A percentile compares a stretch with the other conserved stretches of the same genome.
These are phyloP conservation scores for Epichloe scottii DNA, from an alignment of 2,329 filamentous ascomycete species.

Conservation along the genomic window DNA sequence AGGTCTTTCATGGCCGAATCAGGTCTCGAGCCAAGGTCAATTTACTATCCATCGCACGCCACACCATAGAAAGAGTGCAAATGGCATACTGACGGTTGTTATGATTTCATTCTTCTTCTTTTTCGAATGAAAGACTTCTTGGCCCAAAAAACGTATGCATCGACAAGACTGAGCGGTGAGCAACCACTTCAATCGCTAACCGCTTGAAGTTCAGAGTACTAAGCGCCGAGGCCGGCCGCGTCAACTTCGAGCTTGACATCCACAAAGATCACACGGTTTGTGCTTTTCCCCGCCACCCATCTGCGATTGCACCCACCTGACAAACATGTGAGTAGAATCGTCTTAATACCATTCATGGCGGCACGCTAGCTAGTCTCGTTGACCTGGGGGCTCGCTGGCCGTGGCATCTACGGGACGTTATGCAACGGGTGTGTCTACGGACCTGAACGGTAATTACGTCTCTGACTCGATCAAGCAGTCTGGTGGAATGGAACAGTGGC, in stretches of 20 bases:
- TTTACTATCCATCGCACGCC: neutral
- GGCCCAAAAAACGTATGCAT: constrained; percentile 12
- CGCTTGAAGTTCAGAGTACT: constrained; percentile 49
- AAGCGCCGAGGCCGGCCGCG: constrained; percentile 50
- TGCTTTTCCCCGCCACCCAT: neutral
- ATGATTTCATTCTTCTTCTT: too few relatives aligned
- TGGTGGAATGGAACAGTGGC: neutral
- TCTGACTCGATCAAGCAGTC: neutral
- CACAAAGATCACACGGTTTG: constrained; percentile 61
- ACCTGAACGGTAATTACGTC: constrained; percentile 40
- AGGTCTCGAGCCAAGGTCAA: constrained; percentile 74
- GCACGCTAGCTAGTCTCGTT: constrained; percentile 65
- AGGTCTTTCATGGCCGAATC: constrained; percentile 78
- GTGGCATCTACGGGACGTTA: constrained; percentile 52
- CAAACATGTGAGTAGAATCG: constrained; percentile 44
- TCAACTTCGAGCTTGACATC: constrained; percentile 67
- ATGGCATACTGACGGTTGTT: neutral
- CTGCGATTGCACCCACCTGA: neutral
- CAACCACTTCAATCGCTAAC: neutral
- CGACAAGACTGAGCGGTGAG: neutral
- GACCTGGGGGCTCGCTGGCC: constrained; percentile 53
- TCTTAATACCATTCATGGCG: constrained; percentile 63
- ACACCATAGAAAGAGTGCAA: neutral
- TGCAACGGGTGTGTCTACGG: constrained; percentile 51
- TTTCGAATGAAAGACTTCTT: constrained; percentile 11